Percentiles rank a stretch among this genome's conserved stretches.
Evolutionary conservation across 345 rosid species (phyloP).

Genomic region (Jatropha curcas): DNA sequence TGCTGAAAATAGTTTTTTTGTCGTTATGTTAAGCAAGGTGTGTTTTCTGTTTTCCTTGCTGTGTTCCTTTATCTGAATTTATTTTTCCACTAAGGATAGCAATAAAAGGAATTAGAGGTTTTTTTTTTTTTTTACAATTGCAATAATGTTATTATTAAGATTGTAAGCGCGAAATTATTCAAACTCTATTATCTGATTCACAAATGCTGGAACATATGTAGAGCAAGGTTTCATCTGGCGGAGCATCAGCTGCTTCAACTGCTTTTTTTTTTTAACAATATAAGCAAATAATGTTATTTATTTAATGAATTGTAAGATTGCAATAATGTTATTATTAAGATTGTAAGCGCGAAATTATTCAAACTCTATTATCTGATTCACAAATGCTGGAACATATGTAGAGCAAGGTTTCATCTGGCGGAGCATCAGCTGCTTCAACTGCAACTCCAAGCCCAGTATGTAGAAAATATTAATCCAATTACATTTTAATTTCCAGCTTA

Average conservation of each 20-base stretch:
- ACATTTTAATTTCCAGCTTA: not conserved
- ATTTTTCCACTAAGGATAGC: not conserved
- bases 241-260: slow-evolving; percentile 14
- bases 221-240: slow-evolving; percentile 17
- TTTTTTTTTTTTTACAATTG: not conserved
- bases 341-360: not conserved
- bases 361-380: not conserved
- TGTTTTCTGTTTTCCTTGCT: not conserved
- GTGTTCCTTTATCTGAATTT: not conserved
- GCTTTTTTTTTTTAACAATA: not conserved
- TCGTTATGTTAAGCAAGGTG: slow-evolving; percentile 35
- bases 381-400: not conserved
- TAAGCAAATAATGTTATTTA: too few relatives aligned
- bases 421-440: slow-evolving; percentile 12
- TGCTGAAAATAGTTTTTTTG: slow-evolving; percentile 30
- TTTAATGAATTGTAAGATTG: too few relatives aligned
- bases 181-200: not conserved
- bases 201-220: not conserved
- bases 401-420: slow-evolving; percentile 17
- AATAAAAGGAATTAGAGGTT: too few relatives aligned
- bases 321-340: not conserved
- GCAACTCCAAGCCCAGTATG: slow-evolving; percentile 13
- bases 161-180: not conserved
- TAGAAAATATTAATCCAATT: not conserved
- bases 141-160: not conserved